Evolutionary conservation across 441 rosid species (phyloP).

Genomic region (Lepidium campestre): DNA sequence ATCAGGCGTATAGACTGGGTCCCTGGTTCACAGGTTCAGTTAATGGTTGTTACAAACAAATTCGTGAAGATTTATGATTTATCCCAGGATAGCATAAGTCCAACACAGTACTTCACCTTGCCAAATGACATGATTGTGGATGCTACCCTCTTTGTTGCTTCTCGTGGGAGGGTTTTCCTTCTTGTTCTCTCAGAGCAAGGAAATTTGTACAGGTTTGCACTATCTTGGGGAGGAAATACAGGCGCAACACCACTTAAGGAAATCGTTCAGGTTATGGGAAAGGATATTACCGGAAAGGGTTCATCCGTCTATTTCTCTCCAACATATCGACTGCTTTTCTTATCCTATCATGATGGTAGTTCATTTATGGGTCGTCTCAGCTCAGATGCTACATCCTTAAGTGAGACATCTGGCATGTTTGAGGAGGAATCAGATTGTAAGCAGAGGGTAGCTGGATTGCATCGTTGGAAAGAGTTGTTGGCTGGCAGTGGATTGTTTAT

Average conservation of each 20-base stretch:
- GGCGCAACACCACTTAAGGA: conserved; percentile 94
- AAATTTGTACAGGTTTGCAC: conserved; percentile 70
- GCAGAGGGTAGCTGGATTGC: conserved; percentile 72
- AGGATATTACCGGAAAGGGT: conserved; percentile 78
- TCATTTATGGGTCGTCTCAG: conserved; percentile 79
- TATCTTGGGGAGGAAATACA: conserved; percentile 73
- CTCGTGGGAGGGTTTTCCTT: conserved; percentile 84
- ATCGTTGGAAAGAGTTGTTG: conserved; percentile 93
- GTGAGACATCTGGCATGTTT: conserved; percentile 67
- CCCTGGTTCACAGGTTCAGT: conserved; percentile 96
- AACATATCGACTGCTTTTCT: conserved; percentile 70
- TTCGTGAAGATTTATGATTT: conserved; percentile 98
- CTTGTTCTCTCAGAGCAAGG: conserved; percentile 93
- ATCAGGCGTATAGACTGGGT: conserved; percentile 95
- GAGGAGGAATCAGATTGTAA: conserved; percentile 88
- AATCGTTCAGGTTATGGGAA: conserved; percentile 57
- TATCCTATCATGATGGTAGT: conserved; percentile 93
- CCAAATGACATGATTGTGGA: conserved; percentile 86
- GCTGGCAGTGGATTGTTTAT: conserved; percentile 79
- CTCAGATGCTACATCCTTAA: conserved; percentile 61
- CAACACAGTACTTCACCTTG: conserved; percentile 88
- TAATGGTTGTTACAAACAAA: conserved; percentile 91
- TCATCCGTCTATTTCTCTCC: conserved; percentile 85
- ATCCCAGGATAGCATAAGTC: conserved; percentile 97
- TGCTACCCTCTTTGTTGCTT: conserved; percentile 79